Evolutionary conservation across 176 grass and related monocot genomes (phyloP).

Genomic region (Cymbopogon citratus): DNA sequence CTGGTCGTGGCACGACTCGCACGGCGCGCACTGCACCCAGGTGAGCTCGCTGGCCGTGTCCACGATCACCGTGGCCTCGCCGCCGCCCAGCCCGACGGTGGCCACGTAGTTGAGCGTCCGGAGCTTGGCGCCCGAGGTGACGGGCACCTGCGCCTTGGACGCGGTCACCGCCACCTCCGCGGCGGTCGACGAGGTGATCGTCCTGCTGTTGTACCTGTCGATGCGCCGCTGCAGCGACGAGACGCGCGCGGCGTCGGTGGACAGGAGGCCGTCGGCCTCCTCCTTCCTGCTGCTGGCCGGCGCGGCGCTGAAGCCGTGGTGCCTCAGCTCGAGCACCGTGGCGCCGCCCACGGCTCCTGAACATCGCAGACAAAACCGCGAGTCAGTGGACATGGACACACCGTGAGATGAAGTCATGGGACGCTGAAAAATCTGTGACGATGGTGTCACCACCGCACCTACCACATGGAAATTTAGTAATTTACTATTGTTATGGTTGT

Average conservation of each 20-base stretch:
- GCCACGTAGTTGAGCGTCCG: conserved; percentile 58
- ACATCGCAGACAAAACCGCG: background rate
- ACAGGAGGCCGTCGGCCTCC: conserved; percentile 5
- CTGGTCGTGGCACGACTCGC: conserved; percentile 65
- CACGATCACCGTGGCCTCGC: conserved; percentile 54
- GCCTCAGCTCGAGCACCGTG: conserved; percentile 53
- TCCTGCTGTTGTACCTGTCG: background rate
- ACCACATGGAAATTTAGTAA: conserved; percentile 17
- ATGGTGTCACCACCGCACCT: background rate
- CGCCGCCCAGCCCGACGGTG: conserved; percentile 38
- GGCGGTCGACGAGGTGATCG: background rate
- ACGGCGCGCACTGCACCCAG: conserved; percentile 78
- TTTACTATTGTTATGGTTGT: conserved; percentile 32
- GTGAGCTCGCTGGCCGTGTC: conserved; percentile 84
- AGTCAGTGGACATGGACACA: background rate
- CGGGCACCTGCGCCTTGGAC: conserved; percentile 34
- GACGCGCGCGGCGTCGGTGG: conserved; percentile 44
- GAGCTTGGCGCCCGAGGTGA: conserved; percentile 48
- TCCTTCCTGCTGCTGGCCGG: background rate
- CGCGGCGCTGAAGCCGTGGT: conserved; percentile 25
- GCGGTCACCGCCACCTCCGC: background rate
- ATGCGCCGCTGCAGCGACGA: conserved; percentile 43
- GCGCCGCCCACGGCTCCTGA: conserved; percentile 43
- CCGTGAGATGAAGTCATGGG: no score
- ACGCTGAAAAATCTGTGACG: background rate